Evolutionary conservation across 345 rosid genomes (phyloP).

Genomic region (Gossypium raimondii): DNA sequence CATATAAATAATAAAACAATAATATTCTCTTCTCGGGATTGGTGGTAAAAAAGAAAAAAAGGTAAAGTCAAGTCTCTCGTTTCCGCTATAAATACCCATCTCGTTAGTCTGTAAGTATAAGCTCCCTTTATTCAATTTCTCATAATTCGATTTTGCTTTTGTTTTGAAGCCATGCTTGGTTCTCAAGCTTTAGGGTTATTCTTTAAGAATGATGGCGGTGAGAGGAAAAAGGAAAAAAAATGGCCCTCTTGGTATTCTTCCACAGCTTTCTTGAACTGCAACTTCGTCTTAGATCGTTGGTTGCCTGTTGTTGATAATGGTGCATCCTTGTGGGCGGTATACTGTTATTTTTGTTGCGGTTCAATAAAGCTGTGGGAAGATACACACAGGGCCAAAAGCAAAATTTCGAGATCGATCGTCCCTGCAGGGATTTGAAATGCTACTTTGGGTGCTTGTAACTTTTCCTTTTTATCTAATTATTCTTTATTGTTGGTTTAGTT

Average conservation of each 20-base stretch:
- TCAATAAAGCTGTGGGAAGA: slow-evolving; percentile 99
- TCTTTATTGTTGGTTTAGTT: not conserved
- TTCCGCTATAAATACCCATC: slow-evolving; percentile 16
- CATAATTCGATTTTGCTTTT: not conserved
- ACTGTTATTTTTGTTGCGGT: slow-evolving; percentile 32
- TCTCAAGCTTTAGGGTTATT: slow-evolving; percentile 14
- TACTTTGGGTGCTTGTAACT: not conserved
- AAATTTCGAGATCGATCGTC: not conserved
- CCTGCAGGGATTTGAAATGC: not conserved
- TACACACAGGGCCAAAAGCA: slow-evolving; percentile 46
- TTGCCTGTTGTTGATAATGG: not conserved
- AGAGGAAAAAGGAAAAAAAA: not conserved
- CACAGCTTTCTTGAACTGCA: slow-evolving; percentile 99
- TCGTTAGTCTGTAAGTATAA: slow-evolving; percentile 21
- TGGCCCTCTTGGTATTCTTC: slow-evolving; percentile 84
- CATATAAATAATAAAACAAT: too few species aligned
- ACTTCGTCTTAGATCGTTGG: slow-evolving; percentile 5
- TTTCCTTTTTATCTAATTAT: not conserved
- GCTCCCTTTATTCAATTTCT: not conserved
- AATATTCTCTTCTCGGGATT: slow-evolving; percentile 97
- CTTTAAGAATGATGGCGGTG: not conserved
- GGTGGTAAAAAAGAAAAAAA: slow-evolving; percentile 38
- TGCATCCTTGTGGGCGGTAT: slow-evolving; percentile 5
- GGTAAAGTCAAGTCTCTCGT: slow-evolving; percentile 12
- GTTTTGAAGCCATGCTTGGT: not conserved